Base-by-base conservation (phyloP, 176 grass and related monocot genomes). In the Calamus simplicifolius region DNA sequence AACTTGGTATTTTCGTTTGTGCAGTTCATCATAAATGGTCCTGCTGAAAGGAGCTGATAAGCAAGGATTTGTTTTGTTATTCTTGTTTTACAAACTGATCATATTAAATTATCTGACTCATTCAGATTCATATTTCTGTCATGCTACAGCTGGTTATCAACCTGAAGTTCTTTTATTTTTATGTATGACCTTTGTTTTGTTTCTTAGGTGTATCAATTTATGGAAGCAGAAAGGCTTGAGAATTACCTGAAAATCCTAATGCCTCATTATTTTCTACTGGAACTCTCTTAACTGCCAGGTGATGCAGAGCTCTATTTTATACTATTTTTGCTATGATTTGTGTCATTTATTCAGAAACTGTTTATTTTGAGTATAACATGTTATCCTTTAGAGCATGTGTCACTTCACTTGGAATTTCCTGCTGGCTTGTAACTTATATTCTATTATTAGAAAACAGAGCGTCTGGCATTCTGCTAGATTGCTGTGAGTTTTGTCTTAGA, bases 1-100 rank as follows among this genome's bases (percentile, higher is more conserved):
- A 50, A 70, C 12, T 48, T 69, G 5, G 50, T 38, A 62, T 1
- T 70, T 48, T 63, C 48, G 51, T 17, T 16, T 84, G 16, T 64
- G 35, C 75, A 90, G 91, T 80, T 88, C 87, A 12, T 90, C 87
- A 66, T 77, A 83, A 73, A 82, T 90, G 66, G 92, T 96, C 65
- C 79, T 96, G 79, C 74, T 96, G 55, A 96, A 96, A 79, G 92
- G 92, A 54, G 48, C 82, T 69, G 83, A 96, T 77, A 79, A 87
- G 49, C 56, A 79, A 5, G 80, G 91, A 64, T 96, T 90, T 49
- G 71, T 96, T 73, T 96, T 83, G 91, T 95, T 72, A 75, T 70
- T 79, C 25, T 53, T 57, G 55, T 43, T 57, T 56, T 70, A 35
- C 29, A 35, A 3, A 25, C 15, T 38, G 14, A 35, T 29, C 31